phyloP scores from a whole-genome alignment of 805 yeast species.

The Candida mattraensis region DNA sequence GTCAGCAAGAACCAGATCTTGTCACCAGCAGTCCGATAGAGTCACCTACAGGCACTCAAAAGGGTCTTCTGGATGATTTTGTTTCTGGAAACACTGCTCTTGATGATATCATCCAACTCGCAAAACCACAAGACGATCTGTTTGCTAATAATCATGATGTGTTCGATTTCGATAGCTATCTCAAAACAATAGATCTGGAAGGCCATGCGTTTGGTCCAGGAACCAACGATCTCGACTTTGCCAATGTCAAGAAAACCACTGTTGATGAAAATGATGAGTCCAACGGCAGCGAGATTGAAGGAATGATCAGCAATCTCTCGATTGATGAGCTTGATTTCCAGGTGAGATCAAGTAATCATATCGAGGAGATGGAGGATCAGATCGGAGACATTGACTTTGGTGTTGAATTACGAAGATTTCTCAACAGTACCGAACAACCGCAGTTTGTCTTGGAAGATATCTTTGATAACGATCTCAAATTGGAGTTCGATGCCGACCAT shows the following conservation, averaged over 20 bases:
- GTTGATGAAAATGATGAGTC: constrained; percentile 12
- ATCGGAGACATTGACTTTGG: constrained; percentile 23
- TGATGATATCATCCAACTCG: constrained; percentile 23
- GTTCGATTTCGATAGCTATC: constrained; percentile 31
- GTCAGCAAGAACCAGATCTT: constrained; percentile 12
- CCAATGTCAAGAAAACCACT: constrained; percentile 20
- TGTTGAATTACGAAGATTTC: constrained; percentile 20
- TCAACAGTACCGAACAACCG: constrained; percentile 17
- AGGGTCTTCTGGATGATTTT: constrained; percentile 30
- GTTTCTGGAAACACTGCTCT: constrained; percentile 26
- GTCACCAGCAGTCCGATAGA: constrained; percentile 4
- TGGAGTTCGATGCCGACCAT: constrained; percentile 20
- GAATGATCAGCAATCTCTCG: constrained; percentile 33
- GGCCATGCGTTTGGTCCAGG: constrained; percentile 10
- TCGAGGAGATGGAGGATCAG: constrained; percentile 16
- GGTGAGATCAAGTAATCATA: constrained; percentile 27
- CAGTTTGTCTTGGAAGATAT: constrained; percentile 22
- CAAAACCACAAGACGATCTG: constrained; percentile 7
- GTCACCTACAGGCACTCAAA: constrained; percentile 1
- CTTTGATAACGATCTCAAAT: constrained; percentile 22
- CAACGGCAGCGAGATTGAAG: constrained; percentile 11
- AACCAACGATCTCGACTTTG: constrained; percentile 24
- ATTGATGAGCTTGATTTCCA: constrained; percentile 39
- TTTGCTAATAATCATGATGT: constrained; percentile 9
- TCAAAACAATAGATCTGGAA: constrained; percentile 19